phyloP scores from a whole-genome alignment of 805 yeast genomes.

The Saturnispora serradocipensis region DNA sequence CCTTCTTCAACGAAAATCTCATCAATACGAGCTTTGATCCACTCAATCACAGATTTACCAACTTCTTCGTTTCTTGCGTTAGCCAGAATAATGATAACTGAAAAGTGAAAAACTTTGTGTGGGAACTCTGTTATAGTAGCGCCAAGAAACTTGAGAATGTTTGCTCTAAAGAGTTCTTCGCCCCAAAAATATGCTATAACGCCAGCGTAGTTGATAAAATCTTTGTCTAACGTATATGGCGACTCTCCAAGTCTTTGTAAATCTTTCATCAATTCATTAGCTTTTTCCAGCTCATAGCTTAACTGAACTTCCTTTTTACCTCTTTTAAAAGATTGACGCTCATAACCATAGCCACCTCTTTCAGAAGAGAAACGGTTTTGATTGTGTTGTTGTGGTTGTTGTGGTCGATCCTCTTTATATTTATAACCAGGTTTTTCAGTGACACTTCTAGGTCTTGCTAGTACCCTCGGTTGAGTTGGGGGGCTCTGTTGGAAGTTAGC shows the following conservation, averaged over 20 bases:
- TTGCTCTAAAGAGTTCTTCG: slow-evolving; percentile 48
- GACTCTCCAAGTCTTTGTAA: slow-evolving; percentile 44
- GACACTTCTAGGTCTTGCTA: not conserved
- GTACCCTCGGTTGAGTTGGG: not conserved
- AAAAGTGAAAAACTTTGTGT: slow-evolving; percentile 68
- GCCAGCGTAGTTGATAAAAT: slow-evolving; percentile 33
- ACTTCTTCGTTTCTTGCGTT: slow-evolving; percentile 55
- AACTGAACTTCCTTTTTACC: slow-evolving; percentile 9
- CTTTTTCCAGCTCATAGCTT: slow-evolving; percentile 24
- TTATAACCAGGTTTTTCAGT: not conserved
- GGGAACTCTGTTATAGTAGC: slow-evolving; percentile 84
- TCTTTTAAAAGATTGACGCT: slow-evolving; percentile 3
- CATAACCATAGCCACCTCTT: not conserved
- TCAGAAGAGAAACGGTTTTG: not conserved
- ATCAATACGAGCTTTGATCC: slow-evolving; percentile 56
- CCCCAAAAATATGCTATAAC: slow-evolving; percentile 46
- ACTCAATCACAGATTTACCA: slow-evolving; percentile 62
- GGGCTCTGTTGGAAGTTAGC: not conserved
- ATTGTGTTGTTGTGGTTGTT: not conserved
- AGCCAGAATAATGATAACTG: slow-evolving; percentile 57
- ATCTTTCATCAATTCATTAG: slow-evolving; percentile 40
- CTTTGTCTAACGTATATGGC: slow-evolving; percentile 29
- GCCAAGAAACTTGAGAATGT: slow-evolving; percentile 52
- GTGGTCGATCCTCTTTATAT: not conserved
- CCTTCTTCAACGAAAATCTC: slow-evolving; percentile 31